Evolutionary conservation across 306 rosid genomes (phyloP).

Genomic region (Rosa persica): DNA sequence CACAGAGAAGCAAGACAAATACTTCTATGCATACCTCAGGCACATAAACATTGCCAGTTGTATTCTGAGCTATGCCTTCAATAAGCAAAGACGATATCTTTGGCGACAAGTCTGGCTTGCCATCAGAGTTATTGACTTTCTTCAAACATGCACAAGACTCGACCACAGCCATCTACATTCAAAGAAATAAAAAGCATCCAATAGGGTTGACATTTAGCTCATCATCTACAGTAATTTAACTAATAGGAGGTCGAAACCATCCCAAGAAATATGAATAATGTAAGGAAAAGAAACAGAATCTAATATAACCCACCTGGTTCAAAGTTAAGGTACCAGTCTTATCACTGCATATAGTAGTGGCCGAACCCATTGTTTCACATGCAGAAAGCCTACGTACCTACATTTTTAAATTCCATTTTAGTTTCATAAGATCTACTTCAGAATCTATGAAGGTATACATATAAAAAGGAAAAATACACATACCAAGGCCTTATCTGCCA

Average conservation of each 20-base stretch:
- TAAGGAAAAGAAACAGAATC: not conserved
- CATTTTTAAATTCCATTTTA: constrained; percentile 20
- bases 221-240: not conserved
- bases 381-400: constrained; percentile 98
- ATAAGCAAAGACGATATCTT: constrained; percentile 46
- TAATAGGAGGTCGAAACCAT: not conserved
- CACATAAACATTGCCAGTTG: constrained; percentile 67
- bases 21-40: constrained; percentile 55
- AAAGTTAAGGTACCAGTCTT: constrained; percentile 90
- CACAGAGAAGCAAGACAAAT: not conserved
- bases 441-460: not conserved
- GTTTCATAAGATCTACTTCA: not conserved
- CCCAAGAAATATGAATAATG: not conserved
- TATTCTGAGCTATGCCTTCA: constrained; percentile 77
- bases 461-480: constrained; percentile 26
- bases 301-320: constrained; percentile 50
- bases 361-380: constrained; percentile 98
- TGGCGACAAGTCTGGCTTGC: constrained; percentile 49
- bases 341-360: constrained; percentile 89
- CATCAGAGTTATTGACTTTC: constrained; percentile 49
- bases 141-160: constrained; percentile 61
- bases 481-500: constrained; percentile 98
- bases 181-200: not conserved
- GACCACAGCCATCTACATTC: constrained; percentile 72
- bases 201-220: not conserved